phyloP scores from a whole-genome alignment of 805 yeast genomes.

The Lipomyces mesembrius region DNA sequence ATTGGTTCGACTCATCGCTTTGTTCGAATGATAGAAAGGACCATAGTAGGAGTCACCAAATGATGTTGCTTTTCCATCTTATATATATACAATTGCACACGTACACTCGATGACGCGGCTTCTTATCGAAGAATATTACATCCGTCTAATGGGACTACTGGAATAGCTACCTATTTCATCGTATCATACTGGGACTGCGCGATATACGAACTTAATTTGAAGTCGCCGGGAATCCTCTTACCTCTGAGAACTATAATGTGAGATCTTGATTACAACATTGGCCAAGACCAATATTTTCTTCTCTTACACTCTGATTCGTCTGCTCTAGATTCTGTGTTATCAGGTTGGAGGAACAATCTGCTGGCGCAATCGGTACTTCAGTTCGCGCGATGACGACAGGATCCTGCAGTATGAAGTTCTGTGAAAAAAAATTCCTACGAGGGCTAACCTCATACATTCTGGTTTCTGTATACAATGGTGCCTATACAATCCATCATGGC shows the following conservation, averaged over 20 bases:
- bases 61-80: not conserved
- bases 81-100: too few relatives aligned
- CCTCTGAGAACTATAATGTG: not conserved
- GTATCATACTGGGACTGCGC: too few relatives aligned
- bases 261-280: not conserved
- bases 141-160: too few relatives aligned
- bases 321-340: not conserved
- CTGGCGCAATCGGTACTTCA: not conserved
- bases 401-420: not conserved
- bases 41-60: not conserved
- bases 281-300: not conserved
- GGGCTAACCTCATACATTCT: too few relatives aligned
- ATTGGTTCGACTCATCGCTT: too few relatives aligned
- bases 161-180: too few relatives aligned
- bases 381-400: not conserved
- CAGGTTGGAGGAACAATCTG: not conserved
- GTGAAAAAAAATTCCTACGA: not conserved
- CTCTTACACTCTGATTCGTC: not conserved
- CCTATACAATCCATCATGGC: not conserved
- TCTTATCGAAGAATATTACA: not conserved
- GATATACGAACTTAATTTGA: not conserved
- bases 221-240: not conserved
- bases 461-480: not conserved
- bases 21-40: too few relatives aligned
- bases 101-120: not conserved